A percentile compares a stretch with the other conserved stretches of the same genome.
Conservation (phyloP, 2,329 filamentous ascomycete genomes). For the Aspergillus neoniger region DNA sequence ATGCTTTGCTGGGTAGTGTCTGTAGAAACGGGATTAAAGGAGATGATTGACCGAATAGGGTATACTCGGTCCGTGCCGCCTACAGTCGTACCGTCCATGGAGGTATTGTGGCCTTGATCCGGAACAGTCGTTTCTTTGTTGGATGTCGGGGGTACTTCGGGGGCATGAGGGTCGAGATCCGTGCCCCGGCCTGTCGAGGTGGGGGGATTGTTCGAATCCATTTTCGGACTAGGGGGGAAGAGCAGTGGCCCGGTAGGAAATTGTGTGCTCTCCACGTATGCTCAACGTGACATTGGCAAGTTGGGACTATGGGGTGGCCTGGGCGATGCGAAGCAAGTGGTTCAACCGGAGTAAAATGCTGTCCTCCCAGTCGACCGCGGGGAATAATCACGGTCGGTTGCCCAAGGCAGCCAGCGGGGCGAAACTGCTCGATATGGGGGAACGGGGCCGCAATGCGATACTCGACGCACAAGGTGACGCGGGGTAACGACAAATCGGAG, state of each 20-base stretch:
- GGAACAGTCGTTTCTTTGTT: not conserved
- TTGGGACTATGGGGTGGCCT: not conserved
- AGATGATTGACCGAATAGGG: conserved; percentile 78
- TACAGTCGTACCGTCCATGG: conserved; percentile 10
- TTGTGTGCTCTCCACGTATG: not conserved
- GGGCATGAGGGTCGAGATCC: not conserved
- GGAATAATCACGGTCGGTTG: not conserved
- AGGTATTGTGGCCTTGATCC: not conserved
- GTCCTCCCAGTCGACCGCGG: not conserved
- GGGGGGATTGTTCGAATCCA: conserved; percentile 1
- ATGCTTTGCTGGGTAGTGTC: conserved; percentile 25
- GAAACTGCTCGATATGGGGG: too few species aligned
- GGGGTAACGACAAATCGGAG: not conserved
- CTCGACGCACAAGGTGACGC: not conserved
- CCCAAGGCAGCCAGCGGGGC: not conserved
- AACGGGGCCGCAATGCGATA: not conserved
- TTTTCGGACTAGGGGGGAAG: not conserved
- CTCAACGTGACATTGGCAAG: not conserved
- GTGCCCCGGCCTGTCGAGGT: not conserved
- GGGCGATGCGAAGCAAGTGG: not conserved
- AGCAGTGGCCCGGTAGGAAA: not conserved
- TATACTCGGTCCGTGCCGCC: conserved; percentile 65
- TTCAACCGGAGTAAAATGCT: not conserved
- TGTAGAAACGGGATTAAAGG: conserved; percentile 61
- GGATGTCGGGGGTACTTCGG: not conserved